Conservation (phyloP, 768 basidiomycete genomes). For the Podaxis rugospora region DNA sequence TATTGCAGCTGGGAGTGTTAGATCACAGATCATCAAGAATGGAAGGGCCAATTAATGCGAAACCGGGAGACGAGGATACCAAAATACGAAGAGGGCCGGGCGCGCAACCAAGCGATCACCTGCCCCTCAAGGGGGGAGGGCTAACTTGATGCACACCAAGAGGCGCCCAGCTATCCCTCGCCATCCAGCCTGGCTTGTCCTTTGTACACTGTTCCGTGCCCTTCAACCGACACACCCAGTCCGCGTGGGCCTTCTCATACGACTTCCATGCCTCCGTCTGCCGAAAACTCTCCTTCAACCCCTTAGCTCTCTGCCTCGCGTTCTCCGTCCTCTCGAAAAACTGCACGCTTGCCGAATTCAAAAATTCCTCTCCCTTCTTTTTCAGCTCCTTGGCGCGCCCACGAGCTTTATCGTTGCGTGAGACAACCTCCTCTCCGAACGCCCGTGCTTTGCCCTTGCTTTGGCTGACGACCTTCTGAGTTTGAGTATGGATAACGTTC, state of each 20-base stretch:
- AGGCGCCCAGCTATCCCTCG: neutral
- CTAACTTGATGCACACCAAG: neutral
- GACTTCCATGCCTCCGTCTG: conserved; percentile 20
- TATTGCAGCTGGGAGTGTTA: neutral
- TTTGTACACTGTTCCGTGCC: neutral
- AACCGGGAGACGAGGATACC: neutral
- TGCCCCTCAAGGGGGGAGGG: neutral
- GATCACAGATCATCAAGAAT: neutral
- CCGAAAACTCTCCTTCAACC: conserved; percentile 33
- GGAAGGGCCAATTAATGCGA: neutral
- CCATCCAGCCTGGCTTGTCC: conserved; percentile 7
- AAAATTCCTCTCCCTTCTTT: conserved; percentile 42
- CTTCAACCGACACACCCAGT: conserved; percentile 15
- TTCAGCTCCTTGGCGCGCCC: conserved; percentile 49
- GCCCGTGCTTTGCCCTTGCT: conserved; percentile 44
- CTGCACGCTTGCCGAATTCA: conserved; percentile 37
- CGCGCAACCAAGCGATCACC: neutral
- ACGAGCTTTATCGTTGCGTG: conserved; percentile 48
- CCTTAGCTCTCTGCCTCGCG: conserved; percentile 39
- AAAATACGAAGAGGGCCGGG: neutral
- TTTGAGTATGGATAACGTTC: conserved; percentile 46
- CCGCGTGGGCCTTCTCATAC: conserved; percentile 18
- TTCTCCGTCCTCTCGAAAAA: conserved; percentile 35
- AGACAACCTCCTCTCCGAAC: conserved; percentile 39
- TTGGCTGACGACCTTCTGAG: conserved; percentile 37